Percentiles rank a stretch among this genome's conserved stretches.
Evolutionary conservation across 2,329 filamentous ascomycete genomes (phyloP).

Genomic region (Exophiala bonariae): DNA sequence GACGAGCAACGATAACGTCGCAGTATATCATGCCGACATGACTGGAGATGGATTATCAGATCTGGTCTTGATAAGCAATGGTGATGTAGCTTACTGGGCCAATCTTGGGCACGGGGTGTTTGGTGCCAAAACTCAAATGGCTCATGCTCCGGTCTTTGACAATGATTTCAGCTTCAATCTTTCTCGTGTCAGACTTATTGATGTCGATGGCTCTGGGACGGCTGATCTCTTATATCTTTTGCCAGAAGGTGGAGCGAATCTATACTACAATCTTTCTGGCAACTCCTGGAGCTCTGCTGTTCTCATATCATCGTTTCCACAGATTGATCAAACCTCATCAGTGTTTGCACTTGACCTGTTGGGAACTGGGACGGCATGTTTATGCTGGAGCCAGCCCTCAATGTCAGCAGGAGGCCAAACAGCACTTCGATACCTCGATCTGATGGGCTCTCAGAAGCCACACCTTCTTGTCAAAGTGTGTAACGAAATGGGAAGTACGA

Average conservation of each 20-base stretch:
- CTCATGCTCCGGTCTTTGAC: constrained; percentile 29
- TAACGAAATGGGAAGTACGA: constrained; percentile 28
- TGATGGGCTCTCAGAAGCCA: constrained; percentile 26
- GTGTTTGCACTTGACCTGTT: constrained; percentile 28
- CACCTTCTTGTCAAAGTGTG: constrained; percentile 21
- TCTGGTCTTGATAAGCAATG: constrained; percentile 30
- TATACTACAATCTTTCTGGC: constrained; percentile 27
- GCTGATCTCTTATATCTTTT: constrained; percentile 32
- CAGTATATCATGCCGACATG: constrained; percentile 28
- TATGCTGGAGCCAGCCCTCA: constrained; percentile 22
- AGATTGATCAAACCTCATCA: neutral
- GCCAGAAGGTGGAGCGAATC: constrained; percentile 1
- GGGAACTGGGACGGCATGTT: constrained; percentile 25
- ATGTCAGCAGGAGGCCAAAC: neutral
- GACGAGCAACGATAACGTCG: neutral
- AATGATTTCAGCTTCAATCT: constrained; percentile 20
- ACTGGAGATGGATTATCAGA: constrained; percentile 31
- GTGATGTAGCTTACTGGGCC: constrained; percentile 36
- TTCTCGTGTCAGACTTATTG: constrained; percentile 22
- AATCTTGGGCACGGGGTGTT: constrained; percentile 38
- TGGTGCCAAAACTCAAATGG: constrained; percentile 32
- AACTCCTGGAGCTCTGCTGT: neutral
- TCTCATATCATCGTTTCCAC: too few relatives aligned
- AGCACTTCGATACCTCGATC: constrained; percentile 24
- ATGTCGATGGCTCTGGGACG: constrained; percentile 30